Evolutionary conservation across 2,329 filamentous ascomycete species (phyloP).

Genomic region (Chaetomium sp.): DNA sequence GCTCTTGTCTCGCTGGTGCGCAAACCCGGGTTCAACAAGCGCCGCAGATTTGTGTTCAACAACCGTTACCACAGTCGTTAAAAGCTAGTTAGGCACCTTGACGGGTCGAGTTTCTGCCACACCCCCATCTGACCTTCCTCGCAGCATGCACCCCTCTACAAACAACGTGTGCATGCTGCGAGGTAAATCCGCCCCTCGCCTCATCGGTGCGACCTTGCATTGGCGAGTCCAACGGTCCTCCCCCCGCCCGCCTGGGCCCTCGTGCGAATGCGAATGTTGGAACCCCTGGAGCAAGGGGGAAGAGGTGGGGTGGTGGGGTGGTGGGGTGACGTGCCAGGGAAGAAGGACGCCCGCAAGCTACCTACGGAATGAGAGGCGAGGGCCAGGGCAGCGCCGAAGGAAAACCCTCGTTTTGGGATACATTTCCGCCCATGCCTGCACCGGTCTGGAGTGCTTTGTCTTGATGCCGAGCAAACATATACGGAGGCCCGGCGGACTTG

Average conservation of each 20-base stretch:
- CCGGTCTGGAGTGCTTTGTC: neutral
- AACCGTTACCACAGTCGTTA: neutral
- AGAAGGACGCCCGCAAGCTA: slow-evolving; percentile 8
- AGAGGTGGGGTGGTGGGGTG: slow-evolving; percentile 29
- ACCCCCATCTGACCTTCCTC: neutral
- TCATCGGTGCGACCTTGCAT: slow-evolving; percentile 31
- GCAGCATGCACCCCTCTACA: slow-evolving; percentile 23
- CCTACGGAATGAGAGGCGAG: neutral
- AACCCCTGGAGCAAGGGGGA: slow-evolving; percentile 18
- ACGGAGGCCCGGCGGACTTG: neutral
- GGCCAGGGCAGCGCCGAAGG: neutral
- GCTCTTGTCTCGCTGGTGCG: neutral
- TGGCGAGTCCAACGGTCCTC: slow-evolving; percentile 28
- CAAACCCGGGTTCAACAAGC: neutral
- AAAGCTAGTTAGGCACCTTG: slow-evolving; percentile 10
- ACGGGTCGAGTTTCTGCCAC: slow-evolving; percentile 9
- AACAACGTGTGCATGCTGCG: slow-evolving; percentile 37
- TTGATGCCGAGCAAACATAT: neutral
- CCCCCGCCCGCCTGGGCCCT: slow-evolving; percentile 24
- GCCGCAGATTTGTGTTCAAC: neutral
- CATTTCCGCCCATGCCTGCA: neutral
- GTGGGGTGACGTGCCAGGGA: slow-evolving; percentile 13
- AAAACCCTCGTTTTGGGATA: neutral
- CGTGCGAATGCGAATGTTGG: slow-evolving; percentile 22
- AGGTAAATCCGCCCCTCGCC: slow-evolving; percentile 35